These are phyloP conservation scores for Boletus fagicola DNA, from an alignment of 768 basidiomycete species.

Conservation along the genomic window DNA sequence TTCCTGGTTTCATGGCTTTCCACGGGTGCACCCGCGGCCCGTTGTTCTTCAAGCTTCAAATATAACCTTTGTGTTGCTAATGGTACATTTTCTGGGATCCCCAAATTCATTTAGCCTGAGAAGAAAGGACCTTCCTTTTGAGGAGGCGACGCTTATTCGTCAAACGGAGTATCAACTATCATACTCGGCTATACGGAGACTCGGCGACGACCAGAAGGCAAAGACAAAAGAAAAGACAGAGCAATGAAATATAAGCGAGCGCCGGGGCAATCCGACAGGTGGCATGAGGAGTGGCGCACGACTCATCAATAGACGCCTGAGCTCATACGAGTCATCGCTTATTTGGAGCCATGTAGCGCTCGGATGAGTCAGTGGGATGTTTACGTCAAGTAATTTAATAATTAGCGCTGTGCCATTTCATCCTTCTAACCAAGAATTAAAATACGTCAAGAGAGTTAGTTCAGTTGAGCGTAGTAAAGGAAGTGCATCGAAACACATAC, in stretches of 20 bases:
- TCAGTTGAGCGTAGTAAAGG: neutral
- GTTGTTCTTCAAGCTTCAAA: neutral
- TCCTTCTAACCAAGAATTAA: neutral
- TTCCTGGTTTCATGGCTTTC: neutral
- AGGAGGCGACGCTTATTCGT: constrained; percentile 23
- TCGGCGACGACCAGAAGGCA: constrained; percentile 17
- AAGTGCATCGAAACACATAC: neutral
- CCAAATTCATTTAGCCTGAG: neutral
- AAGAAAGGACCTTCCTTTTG: neutral
- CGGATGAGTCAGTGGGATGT: neutral
- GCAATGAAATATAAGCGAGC: neutral
- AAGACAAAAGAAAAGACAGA: constrained; percentile 5
- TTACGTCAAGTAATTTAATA: constrained; percentile 8
- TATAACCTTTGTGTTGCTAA: neutral
- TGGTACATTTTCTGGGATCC: neutral
- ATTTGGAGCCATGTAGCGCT: neutral
- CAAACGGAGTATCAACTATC: neutral
- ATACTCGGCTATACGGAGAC: neutral
- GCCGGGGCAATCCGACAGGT: neutral
- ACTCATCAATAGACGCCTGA: neutral
- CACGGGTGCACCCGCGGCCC: neutral
- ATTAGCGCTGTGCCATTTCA: neutral
- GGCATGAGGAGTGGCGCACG: neutral
- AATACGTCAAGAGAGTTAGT: neutral
- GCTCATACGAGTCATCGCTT: neutral